Evolutionary conservation across 192 early-diverging fungal species (phyloP).

Genomic region (Backusella mclennaniae): DNA sequence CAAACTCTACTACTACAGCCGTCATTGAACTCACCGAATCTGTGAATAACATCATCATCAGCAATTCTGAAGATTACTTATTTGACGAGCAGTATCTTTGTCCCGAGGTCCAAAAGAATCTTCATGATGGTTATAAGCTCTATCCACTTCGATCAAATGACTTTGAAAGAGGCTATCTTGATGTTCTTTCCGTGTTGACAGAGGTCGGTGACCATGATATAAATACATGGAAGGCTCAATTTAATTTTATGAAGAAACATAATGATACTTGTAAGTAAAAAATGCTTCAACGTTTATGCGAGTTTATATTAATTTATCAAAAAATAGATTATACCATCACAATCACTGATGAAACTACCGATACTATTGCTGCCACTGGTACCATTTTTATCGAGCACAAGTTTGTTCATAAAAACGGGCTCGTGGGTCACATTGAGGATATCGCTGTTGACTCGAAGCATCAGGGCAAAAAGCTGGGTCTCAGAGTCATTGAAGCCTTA

Average conservation of each 20-base stretch:
- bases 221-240: slow-evolving; percentile 65
- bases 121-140: slow-evolving; percentile 26
- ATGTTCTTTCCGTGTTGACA: slow-evolving; percentile 65
- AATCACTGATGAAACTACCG: slow-evolving; percentile 65
- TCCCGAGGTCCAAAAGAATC: not conserved
- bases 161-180: slow-evolving; percentile 71
- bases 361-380: slow-evolving; percentile 70
- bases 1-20: not conserved
- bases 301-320: not conserved
- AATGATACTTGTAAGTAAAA: slow-evolving; percentile 63
- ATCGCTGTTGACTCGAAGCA: slow-evolving; percentile 58
- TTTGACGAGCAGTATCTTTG: not conserved
- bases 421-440: slow-evolving; percentile 84
- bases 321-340: slow-evolving; percentile 66
- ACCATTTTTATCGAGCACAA: slow-evolving; percentile 83
- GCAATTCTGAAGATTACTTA: not conserved
- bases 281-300: not conserved
- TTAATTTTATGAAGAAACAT: slow-evolving; percentile 69
- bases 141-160: slow-evolving; percentile 63
- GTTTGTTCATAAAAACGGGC: slow-evolving; percentile 74
- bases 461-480: slow-evolving; percentile 57
- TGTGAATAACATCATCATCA: not conserved
- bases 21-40: not conserved
- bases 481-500: slow-evolving; percentile 74
- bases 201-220: slow-evolving; percentile 69